These are phyloP conservation scores for Phytophthora podocarpi DNA, from an alignment of 352 stramenopile species.

Conservation along the genomic window DNA sequence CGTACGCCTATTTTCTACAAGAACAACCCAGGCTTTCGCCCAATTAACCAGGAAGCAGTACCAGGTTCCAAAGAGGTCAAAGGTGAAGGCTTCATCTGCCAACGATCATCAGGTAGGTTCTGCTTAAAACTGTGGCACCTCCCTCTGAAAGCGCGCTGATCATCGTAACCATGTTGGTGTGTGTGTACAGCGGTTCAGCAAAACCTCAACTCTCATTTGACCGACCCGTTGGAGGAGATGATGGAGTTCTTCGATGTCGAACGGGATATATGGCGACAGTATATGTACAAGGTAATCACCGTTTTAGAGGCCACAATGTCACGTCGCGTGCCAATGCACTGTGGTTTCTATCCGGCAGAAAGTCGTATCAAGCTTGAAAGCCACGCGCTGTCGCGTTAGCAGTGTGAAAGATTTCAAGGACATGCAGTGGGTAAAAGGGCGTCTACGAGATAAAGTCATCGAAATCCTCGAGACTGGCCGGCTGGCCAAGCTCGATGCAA, in stretches of 20 bases:
- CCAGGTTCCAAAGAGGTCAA: conserved; percentile 45
- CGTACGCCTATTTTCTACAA: conserved; percentile 72
- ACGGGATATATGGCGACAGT: conserved; percentile 76
- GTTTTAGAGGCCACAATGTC: not conserved
- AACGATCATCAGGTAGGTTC: conserved; percentile 68
- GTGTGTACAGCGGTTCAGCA: conserved; percentile 51
- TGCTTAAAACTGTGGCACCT: not conserved
- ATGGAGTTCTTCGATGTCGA: conserved; percentile 85
- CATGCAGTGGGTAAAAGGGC: conserved; percentile 70
- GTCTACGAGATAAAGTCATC: conserved; percentile 72
- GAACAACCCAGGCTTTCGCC: conserved; percentile 71
- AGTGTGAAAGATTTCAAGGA: conserved; percentile 67
- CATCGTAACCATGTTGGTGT: not conserved
- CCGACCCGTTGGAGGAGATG: conserved; percentile 73
- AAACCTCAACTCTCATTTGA: conserved; percentile 83
- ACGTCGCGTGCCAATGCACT: not conserved
- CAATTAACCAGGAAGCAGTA: conserved; percentile 40
- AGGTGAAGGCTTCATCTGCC: conserved; percentile 66
- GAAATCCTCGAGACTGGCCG: conserved; percentile 79
- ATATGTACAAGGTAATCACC: conserved; percentile 75
- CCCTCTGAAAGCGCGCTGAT: not conserved
- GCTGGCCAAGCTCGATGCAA: conserved; percentile 82
- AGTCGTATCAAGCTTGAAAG: conserved; percentile 75
- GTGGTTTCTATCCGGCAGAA: conserved; percentile 43
- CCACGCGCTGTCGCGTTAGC: conserved; percentile 58